Conservation (phyloP, 257 asterid species). For the Solanum habrochaites region DNA sequence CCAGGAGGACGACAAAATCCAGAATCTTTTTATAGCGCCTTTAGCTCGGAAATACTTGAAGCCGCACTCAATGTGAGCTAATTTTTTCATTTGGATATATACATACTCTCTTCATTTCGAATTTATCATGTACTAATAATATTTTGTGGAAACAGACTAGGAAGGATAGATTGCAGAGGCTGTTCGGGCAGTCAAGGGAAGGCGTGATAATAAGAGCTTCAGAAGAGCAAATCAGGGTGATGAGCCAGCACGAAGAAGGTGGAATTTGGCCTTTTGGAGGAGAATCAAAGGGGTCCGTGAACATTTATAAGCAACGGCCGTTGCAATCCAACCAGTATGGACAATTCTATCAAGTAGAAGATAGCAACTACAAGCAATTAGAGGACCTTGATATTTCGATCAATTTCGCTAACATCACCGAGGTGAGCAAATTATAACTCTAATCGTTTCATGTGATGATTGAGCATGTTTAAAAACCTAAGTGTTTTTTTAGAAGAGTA, state of each 20-base stretch:
- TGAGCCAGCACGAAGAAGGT: conserved; percentile 47
- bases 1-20: conserved; percentile 46
- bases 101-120: background rate
- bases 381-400: conserved; percentile 35
- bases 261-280: conserved; percentile 62
- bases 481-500: no score
- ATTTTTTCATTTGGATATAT: no score
- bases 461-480: no score
- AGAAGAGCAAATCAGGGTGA: conserved; percentile 36
- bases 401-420: conserved; percentile 33
- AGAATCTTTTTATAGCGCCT: conserved; percentile 33
- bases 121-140: background rate
- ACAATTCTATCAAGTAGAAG: conserved; percentile 31
- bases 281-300: conserved; percentile 23
- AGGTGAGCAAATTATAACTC: conserved; percentile 7
- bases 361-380: conserved; percentile 16
- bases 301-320: conserved; percentile 27
- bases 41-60: conserved; percentile 53
- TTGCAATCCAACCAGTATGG: conserved; percentile 40
- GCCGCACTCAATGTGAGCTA: conserved; percentile 45
- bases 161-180: conserved; percentile 21
- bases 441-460: no score
- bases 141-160: conserved; percentile 7
- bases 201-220: conserved; percentile 48
- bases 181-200: conserved; percentile 35